phyloP scores from a whole-genome alignment of 2,329 filamentous ascomycete genomes.

The Aspergillus brasiliensis region DNA sequence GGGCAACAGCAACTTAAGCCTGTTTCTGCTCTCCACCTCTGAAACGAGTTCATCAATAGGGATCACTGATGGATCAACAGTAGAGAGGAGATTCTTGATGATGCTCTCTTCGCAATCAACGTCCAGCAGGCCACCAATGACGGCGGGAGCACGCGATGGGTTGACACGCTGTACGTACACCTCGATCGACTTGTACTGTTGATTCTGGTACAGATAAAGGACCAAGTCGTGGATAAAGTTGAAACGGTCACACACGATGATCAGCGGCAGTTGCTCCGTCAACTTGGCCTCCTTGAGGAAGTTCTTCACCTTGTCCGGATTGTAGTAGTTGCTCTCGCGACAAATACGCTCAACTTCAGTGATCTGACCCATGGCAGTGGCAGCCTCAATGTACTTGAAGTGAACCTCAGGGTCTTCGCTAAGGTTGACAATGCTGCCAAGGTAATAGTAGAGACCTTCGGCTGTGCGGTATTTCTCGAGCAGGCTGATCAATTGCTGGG shows the following conservation, averaged over 20 bases:
- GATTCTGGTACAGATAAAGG: slow-evolving; percentile 96
- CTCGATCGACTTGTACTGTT: slow-evolving; percentile 98
- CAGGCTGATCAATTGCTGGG: slow-evolving; percentile 85
- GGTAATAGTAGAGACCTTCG: slow-evolving; percentile 96
- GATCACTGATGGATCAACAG: slow-evolving; percentile 80
- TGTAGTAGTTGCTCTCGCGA: slow-evolving; percentile 86
- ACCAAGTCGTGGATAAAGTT: slow-evolving; percentile 98
- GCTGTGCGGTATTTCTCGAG: slow-evolving; percentile 97
- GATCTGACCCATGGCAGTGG: slow-evolving; percentile 88
- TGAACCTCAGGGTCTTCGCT: slow-evolving; percentile 94
- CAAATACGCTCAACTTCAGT: slow-evolving; percentile 97
- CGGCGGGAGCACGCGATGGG: slow-evolving; percentile 83
- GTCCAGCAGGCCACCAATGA: slow-evolving; percentile 89
- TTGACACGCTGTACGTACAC: slow-evolving; percentile 98
- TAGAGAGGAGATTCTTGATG: slow-evolving; percentile 87
- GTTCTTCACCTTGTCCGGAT: slow-evolving; percentile 97
- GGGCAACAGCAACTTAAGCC: slow-evolving; percentile 89
- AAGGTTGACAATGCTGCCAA: slow-evolving; percentile 96
- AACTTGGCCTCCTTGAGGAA: slow-evolving; percentile 96
- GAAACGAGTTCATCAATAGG: slow-evolving; percentile 92
- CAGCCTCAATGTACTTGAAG: slow-evolving; percentile 99
- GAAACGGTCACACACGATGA: slow-evolving; percentile 99
- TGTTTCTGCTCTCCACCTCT: slow-evolving; percentile 94
- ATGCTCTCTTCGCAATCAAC: slow-evolving; percentile 96
- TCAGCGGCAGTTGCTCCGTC: slow-evolving; percentile 89